Conservation (phyloP, 305 asterid species). For the Fraxinus latifolia region DNA sequence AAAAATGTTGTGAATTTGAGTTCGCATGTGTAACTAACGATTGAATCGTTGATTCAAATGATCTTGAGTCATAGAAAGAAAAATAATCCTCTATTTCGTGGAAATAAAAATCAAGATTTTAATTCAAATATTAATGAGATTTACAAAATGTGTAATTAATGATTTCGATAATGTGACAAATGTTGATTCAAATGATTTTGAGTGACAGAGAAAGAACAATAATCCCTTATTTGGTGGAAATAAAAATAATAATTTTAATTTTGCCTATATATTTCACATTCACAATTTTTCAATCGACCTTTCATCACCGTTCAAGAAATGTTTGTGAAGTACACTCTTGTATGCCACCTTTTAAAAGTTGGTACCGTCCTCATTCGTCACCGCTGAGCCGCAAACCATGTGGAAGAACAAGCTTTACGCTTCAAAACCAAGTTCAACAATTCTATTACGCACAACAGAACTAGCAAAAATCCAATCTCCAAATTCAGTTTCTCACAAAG, state of each 20-base stretch:
- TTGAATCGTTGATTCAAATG: not conserved
- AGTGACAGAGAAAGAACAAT: too few species aligned
- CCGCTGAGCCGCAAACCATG: slow-evolving; percentile 23
- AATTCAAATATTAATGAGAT: too few species aligned
- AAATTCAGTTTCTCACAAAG: not conserved
- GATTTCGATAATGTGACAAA: too few species aligned
- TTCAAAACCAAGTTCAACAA: slow-evolving; percentile 18
- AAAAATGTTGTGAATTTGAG: not conserved
- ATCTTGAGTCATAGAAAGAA: not conserved
- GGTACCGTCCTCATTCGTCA: not conserved
- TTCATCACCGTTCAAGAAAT: not conserved
- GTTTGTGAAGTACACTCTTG: not conserved
- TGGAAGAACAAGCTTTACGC: slow-evolving; percentile 47
- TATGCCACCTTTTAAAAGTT: not conserved
- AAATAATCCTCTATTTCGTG: not conserved
- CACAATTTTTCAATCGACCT: too few species aligned
- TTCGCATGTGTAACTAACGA: not conserved
- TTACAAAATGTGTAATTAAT: not conserved
- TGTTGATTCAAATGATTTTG: too few species aligned
- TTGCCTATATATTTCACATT: too few species aligned
- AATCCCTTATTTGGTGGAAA: too few species aligned
- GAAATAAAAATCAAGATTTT: too few species aligned
- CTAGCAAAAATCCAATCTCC: not conserved
- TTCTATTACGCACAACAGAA: slow-evolving; percentile 13
- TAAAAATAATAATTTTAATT: too few species aligned